A percentile compares a stretch with the other conserved stretches of the same genome.
phyloP scores from a whole-genome alignment of 2,329 filamentous ascomycete genomes.

The Fusarium sp. region DNA sequence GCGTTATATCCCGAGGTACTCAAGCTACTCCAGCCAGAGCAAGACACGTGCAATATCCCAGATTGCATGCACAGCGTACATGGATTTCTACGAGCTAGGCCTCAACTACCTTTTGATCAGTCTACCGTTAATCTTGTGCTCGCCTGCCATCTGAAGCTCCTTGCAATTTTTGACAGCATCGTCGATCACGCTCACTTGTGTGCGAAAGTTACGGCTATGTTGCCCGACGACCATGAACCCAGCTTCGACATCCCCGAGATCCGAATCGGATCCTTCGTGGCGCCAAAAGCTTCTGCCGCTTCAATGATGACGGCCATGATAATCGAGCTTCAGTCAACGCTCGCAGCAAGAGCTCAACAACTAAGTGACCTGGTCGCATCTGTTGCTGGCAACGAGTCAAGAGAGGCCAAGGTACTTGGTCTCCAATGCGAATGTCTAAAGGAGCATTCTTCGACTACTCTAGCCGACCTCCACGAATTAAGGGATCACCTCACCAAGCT shows the following conservation, averaged over 20 bases:
- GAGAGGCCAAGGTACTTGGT: conserved; percentile 35
- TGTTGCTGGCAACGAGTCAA: conserved; percentile 11
- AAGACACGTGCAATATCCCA: conserved; percentile 43
- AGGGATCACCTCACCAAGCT: conserved; percentile 19
- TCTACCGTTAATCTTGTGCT: conserved; percentile 52
- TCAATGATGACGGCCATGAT: conserved; percentile 49
- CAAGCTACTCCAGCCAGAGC: conserved; percentile 9
- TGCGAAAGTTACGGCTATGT: conserved; percentile 42
- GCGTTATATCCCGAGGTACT: conserved; percentile 50
- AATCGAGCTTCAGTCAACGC: conserved; percentile 45
- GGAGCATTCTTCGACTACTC: conserved; percentile 33
- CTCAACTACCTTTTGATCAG: conserved; percentile 43
- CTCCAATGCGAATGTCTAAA: conserved; percentile 45
- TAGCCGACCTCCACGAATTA: conserved; percentile 26
- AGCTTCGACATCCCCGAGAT: conserved; percentile 54
- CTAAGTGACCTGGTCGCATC: conserved; percentile 18
- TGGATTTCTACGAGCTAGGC: conserved; percentile 22
- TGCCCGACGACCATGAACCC: conserved; percentile 45
- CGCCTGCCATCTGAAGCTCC: conserved; percentile 52
- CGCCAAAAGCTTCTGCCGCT: conserved; percentile 47
- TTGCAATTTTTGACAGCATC: conserved; percentile 52
- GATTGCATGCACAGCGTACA: conserved; percentile 49
- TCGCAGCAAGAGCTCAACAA: conserved; percentile 34
- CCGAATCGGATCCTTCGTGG: conserved; percentile 54
- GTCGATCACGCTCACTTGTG: conserved; percentile 49